phyloP scores from a whole-genome alignment of 805 yeast species.

The Yamadazyma sp. region DNA sequence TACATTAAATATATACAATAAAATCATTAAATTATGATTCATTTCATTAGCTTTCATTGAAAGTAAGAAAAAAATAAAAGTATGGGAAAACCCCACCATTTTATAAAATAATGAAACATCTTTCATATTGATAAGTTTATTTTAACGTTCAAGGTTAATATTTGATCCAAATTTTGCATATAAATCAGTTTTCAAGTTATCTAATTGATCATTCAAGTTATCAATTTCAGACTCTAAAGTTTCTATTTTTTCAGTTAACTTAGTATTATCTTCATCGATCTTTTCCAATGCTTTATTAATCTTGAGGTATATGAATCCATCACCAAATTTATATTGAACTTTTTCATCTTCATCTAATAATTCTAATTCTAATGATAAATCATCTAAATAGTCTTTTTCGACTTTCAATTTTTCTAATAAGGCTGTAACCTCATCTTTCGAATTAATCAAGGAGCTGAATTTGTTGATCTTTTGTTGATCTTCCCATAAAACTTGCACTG shows the following conservation, averaged over 20 bases:
- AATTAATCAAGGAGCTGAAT: constrained; percentile 77
- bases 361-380: constrained; percentile 80
- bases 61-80: too few relatives aligned
- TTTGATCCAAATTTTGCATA: constrained; percentile 88
- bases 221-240: constrained; percentile 46
- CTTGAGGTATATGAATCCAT: constrained; percentile 65
- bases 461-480: constrained; percentile 89
- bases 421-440: constrained; percentile 56
- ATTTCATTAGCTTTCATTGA: too few relatives aligned
- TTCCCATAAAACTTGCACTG: constrained; percentile 66
- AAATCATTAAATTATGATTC: too few relatives aligned
- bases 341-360: constrained; percentile 72
- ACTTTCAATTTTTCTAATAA: constrained; percentile 48
- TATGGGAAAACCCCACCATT: too few relatives aligned
- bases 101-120: too few relatives aligned
- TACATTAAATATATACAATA: too few relatives aligned
- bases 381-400: constrained; percentile 87
- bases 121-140: too few relatives aligned
- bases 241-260: constrained; percentile 48
- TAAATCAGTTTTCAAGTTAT: constrained; percentile 62
- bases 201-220: constrained; percentile 52
- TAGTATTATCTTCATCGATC: constrained; percentile 60
- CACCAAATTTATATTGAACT: constrained; percentile 79
- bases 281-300: constrained; percentile 65
- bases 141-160: constrained; percentile 75